phyloP scores from a whole-genome alignment of 176 grass and related monocot genomes.

The Musa troglodytarum region DNA sequence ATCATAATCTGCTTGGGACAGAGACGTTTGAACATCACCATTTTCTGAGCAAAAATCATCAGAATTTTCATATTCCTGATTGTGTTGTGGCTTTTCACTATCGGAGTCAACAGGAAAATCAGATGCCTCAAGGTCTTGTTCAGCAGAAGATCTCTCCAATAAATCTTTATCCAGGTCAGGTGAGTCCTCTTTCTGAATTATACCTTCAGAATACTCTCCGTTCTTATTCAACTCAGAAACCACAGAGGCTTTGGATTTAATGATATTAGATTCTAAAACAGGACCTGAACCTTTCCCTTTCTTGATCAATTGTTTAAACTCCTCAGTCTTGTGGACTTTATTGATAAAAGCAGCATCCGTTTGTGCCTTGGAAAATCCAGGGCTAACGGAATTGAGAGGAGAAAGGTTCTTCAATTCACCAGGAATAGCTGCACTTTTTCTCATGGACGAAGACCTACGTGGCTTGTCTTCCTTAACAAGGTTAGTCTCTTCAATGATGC shows the following conservation, averaged over 20 bases:
- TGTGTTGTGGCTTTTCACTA: slow-evolving; percentile 56
- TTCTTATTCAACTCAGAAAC: slow-evolving; percentile 30
- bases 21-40: slow-evolving; percentile 27
- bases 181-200: slow-evolving; percentile 44
- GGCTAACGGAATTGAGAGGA: slow-evolving; percentile 36
- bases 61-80: slow-evolving; percentile 45
- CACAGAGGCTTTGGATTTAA: slow-evolving; percentile 32
- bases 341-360: slow-evolving; percentile 27
- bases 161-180: slow-evolving; percentile 59
- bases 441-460: slow-evolving; percentile 65
- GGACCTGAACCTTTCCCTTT: slow-evolving; percentile 42
- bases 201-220: slow-evolving; percentile 33
- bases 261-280: slow-evolving; percentile 21
- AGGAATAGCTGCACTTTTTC: slow-evolving; percentile 39
- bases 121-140: slow-evolving; percentile 44
- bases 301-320: slow-evolving; percentile 35
- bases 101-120: slow-evolving; percentile 76
- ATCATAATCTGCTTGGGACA: slow-evolving; percentile 19
- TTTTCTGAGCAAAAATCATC: slow-evolving; percentile 74
- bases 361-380: slow-evolving; percentile 29
- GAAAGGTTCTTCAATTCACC: slow-evolving; percentile 57
- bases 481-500: slow-evolving; percentile 57
- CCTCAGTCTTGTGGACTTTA: slow-evolving; percentile 32
- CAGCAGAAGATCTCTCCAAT: slow-evolving; percentile 48
- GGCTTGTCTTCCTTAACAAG: slow-evolving; percentile 65